phyloP scores from a whole-genome alignment of 2,329 filamentous ascomycete genomes.

The Corniculantispora saksenae region DNA sequence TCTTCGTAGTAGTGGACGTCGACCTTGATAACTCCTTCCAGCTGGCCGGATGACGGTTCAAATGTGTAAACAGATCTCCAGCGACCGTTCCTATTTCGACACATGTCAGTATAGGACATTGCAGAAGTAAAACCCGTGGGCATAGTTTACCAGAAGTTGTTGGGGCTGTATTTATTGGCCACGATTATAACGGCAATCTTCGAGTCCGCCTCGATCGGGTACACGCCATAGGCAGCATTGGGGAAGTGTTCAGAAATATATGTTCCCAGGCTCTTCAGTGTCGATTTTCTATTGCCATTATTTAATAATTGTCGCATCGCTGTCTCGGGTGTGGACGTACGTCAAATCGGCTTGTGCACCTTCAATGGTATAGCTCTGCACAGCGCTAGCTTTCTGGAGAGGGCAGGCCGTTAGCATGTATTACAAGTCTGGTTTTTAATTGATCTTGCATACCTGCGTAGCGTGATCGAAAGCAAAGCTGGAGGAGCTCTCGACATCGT shows the following conservation, averaged over 20 bases:
- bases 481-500: slow-evolving; percentile 82
- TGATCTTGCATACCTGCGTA: slow-evolving; percentile 59
- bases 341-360: slow-evolving; percentile 76
- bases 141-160: slow-evolving; percentile 84
- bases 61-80: slow-evolving; percentile 90
- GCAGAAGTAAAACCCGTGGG: neutral
- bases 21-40: slow-evolving; percentile 83
- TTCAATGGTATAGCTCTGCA: slow-evolving; percentile 78
- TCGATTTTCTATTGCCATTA: slow-evolving; percentile 66
- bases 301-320: slow-evolving; percentile 17
- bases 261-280: slow-evolving; percentile 71
- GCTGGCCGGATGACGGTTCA: slow-evolving; percentile 63
- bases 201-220: slow-evolving; percentile 73
- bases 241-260: slow-evolving; percentile 91
- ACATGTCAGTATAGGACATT: slow-evolving; percentile 24
- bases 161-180: slow-evolving; percentile 95
- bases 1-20: slow-evolving; percentile 99
- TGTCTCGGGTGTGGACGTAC: slow-evolving; percentile 52
- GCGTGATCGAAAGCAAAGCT: slow-evolving; percentile 88
- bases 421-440: too few species aligned
- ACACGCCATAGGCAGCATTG: slow-evolving; percentile 77
- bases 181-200: slow-evolving; percentile 81
- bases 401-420: slow-evolving; percentile 22
- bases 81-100: slow-evolving; percentile 75
- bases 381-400: slow-evolving; percentile 73